Conservation (phyloP, 192 early-diverging fungal genomes). For the Phycomyces nitens region DNA sequence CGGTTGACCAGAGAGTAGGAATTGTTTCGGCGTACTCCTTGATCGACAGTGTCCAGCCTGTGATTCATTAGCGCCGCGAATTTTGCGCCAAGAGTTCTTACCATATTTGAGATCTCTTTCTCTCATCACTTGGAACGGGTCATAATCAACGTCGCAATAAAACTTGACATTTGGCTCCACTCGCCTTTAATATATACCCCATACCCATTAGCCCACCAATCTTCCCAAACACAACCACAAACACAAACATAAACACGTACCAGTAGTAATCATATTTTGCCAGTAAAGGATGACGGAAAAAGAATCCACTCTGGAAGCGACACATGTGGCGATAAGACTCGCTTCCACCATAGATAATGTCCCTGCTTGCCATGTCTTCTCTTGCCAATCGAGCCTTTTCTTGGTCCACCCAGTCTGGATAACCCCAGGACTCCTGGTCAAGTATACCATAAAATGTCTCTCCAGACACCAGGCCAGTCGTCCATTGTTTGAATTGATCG, state of each 20-base stretch:
- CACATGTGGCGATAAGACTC: constrained; percentile 76
- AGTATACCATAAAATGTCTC: constrained; percentile 56
- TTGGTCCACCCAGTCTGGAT: constrained; percentile 73
- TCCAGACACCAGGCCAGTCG: constrained; percentile 50
- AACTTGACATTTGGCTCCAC: constrained; percentile 73
- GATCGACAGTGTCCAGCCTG: constrained; percentile 58
- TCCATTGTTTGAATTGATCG: constrained; percentile 59
- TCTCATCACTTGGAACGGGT: constrained; percentile 69
- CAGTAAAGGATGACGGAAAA: constrained; percentile 67
- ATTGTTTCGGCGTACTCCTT: constrained; percentile 57
- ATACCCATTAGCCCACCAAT: no score
- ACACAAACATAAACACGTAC: constrained; percentile 42
- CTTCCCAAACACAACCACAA: background rate
- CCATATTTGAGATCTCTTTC: constrained; percentile 66
- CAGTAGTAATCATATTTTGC: constrained; percentile 78
- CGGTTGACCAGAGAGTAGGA: constrained; percentile 59
- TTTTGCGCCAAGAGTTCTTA: background rate
- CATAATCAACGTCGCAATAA: constrained; percentile 69
- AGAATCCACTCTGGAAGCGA: constrained; percentile 70
- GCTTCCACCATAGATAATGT: constrained; percentile 59
- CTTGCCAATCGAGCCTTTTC: constrained; percentile 47
- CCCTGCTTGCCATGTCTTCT: constrained; percentile 48
- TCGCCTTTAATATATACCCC: constrained; percentile 41
- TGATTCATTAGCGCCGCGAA: background rate
- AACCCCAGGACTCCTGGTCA: constrained; percentile 62